Conservation (phyloP, 106 monocot genomes). For the Gastrodia elata region DNA sequence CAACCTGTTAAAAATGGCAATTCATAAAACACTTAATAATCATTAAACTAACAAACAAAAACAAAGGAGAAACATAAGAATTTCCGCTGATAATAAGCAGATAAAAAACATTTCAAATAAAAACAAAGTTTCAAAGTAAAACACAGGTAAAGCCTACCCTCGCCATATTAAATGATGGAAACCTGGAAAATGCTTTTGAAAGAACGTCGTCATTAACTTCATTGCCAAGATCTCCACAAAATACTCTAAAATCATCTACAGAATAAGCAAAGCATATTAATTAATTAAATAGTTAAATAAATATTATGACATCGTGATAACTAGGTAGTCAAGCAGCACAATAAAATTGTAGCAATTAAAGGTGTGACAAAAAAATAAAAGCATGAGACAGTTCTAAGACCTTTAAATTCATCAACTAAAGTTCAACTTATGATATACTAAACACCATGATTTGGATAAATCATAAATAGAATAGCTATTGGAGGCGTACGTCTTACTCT, state of each 20-base stretch:
- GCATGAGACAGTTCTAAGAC: neutral
- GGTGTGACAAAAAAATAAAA: neutral
- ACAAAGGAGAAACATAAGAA: neutral
- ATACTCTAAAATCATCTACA: conserved; percentile 84
- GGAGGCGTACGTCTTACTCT: neutral
- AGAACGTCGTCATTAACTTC: conserved; percentile 97
- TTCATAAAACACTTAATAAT: neutral
- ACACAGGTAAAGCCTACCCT: conserved; percentile 35
- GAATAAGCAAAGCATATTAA: neutral
- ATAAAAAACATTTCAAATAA: neutral
- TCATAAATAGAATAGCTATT: neutral
- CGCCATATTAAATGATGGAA: conserved; percentile 88
- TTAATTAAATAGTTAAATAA: neutral
- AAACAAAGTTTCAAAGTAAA: conserved; percentile 6
- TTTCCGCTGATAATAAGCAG: neutral
- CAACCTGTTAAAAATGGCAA: neutral
- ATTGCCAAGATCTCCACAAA: conserved; percentile 94
- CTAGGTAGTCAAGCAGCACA: neutral
- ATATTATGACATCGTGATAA: neutral
- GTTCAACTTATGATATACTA: neutral
- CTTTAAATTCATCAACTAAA: neutral
- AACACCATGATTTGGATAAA: neutral
- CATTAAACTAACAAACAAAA: neutral
- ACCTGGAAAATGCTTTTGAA: conserved; percentile 80
- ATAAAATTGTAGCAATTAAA: neutral